A percentile compares a stretch with the other conserved stretches of the same genome.
Conservation (phyloP, 1,284 basidiomycete genomes). For the Coniophora puteana region DNA sequence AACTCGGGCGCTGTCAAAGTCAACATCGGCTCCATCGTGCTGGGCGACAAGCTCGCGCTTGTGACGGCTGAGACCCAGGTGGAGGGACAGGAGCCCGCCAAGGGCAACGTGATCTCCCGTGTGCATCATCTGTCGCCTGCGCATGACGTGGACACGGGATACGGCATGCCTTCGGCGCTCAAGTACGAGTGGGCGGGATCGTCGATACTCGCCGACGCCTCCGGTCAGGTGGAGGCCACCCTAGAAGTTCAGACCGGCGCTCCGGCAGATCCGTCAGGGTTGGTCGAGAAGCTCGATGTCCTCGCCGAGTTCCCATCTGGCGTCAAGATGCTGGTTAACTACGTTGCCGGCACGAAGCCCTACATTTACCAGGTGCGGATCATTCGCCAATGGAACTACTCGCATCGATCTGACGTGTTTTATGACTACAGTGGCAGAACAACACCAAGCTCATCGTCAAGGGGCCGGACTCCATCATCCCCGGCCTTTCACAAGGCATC, state of each 20-base stretch:
- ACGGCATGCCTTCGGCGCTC: conserved; percentile 72
- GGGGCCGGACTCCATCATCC: conserved; percentile 52
- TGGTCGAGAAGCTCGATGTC: conserved; percentile 97
- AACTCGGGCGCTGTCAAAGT: conserved; percentile 80
- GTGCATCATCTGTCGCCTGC: conserved; percentile 65
- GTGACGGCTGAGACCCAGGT: conserved; percentile 72
- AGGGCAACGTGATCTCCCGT: conserved; percentile 55
- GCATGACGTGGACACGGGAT: conserved; percentile 76
- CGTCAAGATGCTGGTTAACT: conserved; percentile 85
- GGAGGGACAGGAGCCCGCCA: conserved; percentile 52
- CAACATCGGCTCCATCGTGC: conserved; percentile 82
- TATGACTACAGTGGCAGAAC: conserved; percentile 77
- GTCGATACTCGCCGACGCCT: conserved; percentile 48
- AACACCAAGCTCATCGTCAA: conserved; percentile 65
- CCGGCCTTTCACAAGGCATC: conserved; percentile 39
- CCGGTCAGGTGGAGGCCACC: conserved; percentile 55
- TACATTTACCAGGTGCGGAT: conserved; percentile 83
- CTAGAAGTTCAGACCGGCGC: conserved; percentile 57
- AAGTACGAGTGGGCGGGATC: conserved; percentile 79
- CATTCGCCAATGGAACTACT: too few relatives aligned
- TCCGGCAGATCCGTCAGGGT: conserved; percentile 56
- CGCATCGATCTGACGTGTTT: conserved; percentile 2
- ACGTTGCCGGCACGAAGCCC: conserved; percentile 89
- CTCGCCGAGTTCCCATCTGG: conserved; percentile 95
- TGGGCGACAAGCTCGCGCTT: conserved; percentile 71